A percentile compares a stretch with the other conserved stretches of the same genome.
These are phyloP conservation scores for Zea luxurians DNA, from an alignment of 176 grass and related monocot genomes.

Conservation along the genomic window DNA sequence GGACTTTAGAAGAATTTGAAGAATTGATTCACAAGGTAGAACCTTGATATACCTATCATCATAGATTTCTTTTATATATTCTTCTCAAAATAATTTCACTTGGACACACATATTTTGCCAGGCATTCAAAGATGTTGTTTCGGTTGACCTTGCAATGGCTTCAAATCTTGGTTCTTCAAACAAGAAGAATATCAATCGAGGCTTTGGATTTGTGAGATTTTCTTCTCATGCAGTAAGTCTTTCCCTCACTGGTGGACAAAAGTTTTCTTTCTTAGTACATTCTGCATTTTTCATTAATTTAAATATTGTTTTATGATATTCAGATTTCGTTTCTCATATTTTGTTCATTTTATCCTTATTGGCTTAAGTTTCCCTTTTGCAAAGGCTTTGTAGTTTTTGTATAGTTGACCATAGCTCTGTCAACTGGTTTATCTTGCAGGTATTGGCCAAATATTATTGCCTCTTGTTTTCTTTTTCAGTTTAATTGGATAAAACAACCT, in stretches of 20 bases:
- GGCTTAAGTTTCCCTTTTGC: background rate
- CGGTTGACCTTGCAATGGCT: conserved; percentile 70
- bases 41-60: conserved; percentile 8
- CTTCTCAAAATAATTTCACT: background rate
- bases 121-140: conserved; percentile 78
- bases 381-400: background rate
- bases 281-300: conserved; percentile 8
- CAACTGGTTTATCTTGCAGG: conserved; percentile 67
- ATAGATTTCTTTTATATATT: background rate
- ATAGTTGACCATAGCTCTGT: conserved; percentile 40
- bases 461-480: conserved; percentile 34
- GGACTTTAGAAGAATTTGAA: conserved; percentile 73
- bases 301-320: conserved; percentile 10
- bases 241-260: conserved; percentile 22
- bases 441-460: conserved; percentile 40
- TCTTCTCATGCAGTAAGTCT: conserved; percentile 73
- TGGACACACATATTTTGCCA: conserved; percentile 25
- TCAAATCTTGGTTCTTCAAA: conserved; percentile 48
- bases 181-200: conserved; percentile 63
- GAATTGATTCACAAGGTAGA: conserved; percentile 72
- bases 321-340: conserved; percentile 24
- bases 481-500: conserved; percentile 37
- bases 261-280: background rate
- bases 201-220: conserved; percentile 82
- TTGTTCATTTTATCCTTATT: conserved; percentile 4